A percentile compares a stretch with the other conserved stretches of the same genome.
These are phyloP conservation scores for Chondrus crispus DNA, from an alignment of 23 red algal species.

Conservation along the genomic window DNA sequence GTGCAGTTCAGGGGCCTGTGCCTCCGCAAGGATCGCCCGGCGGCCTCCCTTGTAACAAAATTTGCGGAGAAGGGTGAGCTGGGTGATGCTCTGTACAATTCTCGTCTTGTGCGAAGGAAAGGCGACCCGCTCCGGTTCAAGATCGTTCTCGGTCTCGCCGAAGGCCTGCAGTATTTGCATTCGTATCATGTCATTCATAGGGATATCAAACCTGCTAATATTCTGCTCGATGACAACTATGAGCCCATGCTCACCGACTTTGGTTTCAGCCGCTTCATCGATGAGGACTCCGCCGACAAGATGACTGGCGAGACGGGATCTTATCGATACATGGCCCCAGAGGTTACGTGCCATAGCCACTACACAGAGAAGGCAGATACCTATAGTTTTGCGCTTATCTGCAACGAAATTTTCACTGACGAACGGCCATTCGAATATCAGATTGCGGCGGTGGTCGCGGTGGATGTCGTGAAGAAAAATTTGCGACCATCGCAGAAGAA, in stretches of 20 bases:
- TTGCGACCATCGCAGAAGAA: constrained; percentile 85
- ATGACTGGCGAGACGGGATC: constrained; percentile 96
- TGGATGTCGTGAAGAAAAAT: constrained; percentile 88
- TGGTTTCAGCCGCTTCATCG: constrained; percentile 88
- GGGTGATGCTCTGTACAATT: constrained; percentile 76
- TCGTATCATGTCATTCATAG: constrained; percentile 78
- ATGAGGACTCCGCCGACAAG: constrained; percentile 39
- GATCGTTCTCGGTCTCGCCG: constrained; percentile 76
- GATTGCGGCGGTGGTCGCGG: constrained; percentile 83
- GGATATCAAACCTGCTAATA: constrained; percentile 94
- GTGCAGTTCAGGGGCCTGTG: constrained; percentile 81
- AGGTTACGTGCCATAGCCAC: constrained; percentile 85
- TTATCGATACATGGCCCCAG: constrained; percentile 97
- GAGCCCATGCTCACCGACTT: constrained; percentile 90
- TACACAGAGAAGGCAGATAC: constrained; percentile 96
- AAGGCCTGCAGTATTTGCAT: constrained; percentile 78
- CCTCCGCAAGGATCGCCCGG: constrained; percentile 62
- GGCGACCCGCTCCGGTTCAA: constrained; percentile 67
- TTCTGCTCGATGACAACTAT: constrained; percentile 70
- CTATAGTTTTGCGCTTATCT: constrained; percentile 88
- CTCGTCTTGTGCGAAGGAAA: constrained; percentile 55
- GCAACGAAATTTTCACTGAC: constrained; percentile 94
- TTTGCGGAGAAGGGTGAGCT: constrained; percentile 87
- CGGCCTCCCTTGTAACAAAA: constrained; percentile 67
- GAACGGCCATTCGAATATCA: constrained; percentile 89